phyloP scores from a whole-genome alignment of 805 yeast genomes.

The Candida peoriensis region DNA sequence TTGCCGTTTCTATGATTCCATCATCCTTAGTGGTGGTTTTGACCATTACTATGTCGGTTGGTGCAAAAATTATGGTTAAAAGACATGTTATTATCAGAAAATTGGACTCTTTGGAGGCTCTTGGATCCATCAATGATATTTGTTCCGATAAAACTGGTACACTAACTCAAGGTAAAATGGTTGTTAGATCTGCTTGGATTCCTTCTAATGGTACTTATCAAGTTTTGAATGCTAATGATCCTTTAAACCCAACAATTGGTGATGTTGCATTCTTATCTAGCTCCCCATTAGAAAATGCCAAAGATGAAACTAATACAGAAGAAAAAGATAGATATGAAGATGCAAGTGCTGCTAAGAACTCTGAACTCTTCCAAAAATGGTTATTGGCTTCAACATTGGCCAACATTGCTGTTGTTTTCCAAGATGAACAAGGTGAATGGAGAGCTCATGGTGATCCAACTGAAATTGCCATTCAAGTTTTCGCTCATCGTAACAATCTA shows the following conservation, averaged over 20 bases:
- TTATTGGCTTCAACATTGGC: constrained; percentile 68
- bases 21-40: constrained; percentile 74
- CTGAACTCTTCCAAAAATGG: constrained; percentile 37
- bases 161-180: constrained; percentile 75
- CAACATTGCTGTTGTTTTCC: constrained; percentile 65
- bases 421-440: constrained; percentile 49
- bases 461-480: constrained; percentile 82
- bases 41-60: constrained; percentile 83
- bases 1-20: constrained; percentile 74
- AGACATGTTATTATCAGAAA: constrained; percentile 71
- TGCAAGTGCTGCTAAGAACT: neutral
- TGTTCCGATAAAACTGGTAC: constrained; percentile 86
- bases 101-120: constrained; percentile 70
- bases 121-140: constrained; percentile 74
- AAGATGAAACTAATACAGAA: constrained; percentile 15
- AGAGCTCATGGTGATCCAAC: constrained; percentile 87
- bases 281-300: constrained; percentile 18
- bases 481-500: constrained; percentile 52
- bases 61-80: constrained; percentile 66
- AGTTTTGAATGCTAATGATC: constrained; percentile 51
- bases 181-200: constrained; percentile 64
- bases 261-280: constrained; percentile 21
- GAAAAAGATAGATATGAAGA: constrained; percentile 5
- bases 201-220: constrained; percentile 56
- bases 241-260: constrained; percentile 63